These are phyloP conservation scores for Dianthus caryophyllus DNA, from an alignment of 148 eudicot genomes.

Conservation along the genomic window DNA sequence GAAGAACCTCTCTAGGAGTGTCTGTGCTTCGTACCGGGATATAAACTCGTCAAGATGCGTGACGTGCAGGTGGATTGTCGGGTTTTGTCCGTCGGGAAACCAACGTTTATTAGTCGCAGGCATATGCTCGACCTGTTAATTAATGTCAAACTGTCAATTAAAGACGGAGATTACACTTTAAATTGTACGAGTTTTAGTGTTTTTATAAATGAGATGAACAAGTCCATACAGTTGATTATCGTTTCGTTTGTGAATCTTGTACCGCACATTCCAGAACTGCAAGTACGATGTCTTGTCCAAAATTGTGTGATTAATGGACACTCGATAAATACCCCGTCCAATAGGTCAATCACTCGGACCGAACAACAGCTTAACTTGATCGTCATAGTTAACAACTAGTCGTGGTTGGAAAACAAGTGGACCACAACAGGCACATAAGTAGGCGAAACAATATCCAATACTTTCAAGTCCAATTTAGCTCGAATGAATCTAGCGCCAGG, in stretches of 20 bases:
- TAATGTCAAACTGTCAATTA: no score
- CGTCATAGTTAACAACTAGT: slow-evolving; percentile 19
- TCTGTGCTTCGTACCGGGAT: background rate
- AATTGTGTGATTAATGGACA: slow-evolving; percentile 17
- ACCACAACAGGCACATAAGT: slow-evolving; percentile 20
- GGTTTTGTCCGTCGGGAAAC: no score
- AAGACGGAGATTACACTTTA: no score
- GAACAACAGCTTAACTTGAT: slow-evolving; percentile 16
- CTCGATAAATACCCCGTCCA: slow-evolving; percentile 23
- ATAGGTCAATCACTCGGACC: slow-evolving; percentile 21
- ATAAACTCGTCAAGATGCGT: slow-evolving; percentile 15
- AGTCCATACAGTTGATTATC: no score
- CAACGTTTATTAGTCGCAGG: no score
- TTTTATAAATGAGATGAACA: no score
- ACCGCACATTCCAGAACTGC: slow-evolving; percentile 30
- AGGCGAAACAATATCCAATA: slow-evolving; percentile 20
- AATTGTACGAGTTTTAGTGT: no score
- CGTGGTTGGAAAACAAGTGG: slow-evolving; percentile 23
- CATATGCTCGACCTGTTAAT: no score
- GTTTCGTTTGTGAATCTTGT: slow-evolving; percentile 9
- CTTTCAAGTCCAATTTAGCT: slow-evolving; percentile 17
- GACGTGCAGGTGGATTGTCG: slow-evolving; percentile 11
- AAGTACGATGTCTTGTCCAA: slow-evolving; percentile 24
- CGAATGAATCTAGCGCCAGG: slow-evolving; percentile 18
- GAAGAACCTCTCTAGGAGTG: slow-evolving; percentile 21